Percentiles rank a stretch among this genome's conserved stretches.
phyloP scores from a whole-genome alignment of 2,329 filamentous ascomycete genomes.

The Aspergillus eucalypticola region DNA sequence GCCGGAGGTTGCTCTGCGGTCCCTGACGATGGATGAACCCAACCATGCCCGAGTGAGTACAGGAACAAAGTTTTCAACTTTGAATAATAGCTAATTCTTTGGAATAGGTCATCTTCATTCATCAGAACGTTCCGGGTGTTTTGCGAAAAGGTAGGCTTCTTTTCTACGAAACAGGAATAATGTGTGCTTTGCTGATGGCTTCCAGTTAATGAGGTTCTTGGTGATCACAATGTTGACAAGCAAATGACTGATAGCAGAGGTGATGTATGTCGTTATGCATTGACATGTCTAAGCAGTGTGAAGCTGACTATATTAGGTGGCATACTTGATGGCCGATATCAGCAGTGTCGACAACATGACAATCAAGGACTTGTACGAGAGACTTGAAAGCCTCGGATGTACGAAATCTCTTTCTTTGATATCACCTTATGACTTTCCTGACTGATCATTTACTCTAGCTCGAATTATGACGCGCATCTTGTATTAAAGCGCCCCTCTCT shows the following conservation, averaged over 20 bases:
- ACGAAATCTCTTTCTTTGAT: slow-evolving; percentile 42
- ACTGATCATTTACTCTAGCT: slow-evolving; percentile 29
- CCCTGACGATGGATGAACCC: slow-evolving; percentile 84
- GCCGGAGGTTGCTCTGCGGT: slow-evolving; percentile 89
- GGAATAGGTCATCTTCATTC: slow-evolving; percentile 83
- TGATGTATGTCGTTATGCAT: slow-evolving; percentile 60
- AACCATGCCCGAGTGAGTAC: slow-evolving; percentile 74
- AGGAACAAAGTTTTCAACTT: neutral
- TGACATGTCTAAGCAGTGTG: neutral
- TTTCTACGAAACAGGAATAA: neutral
- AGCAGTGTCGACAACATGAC: slow-evolving; percentile 78
- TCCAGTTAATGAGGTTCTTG: slow-evolving; percentile 87
- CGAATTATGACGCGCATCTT: slow-evolving; percentile 50
- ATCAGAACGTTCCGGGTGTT: slow-evolving; percentile 94
- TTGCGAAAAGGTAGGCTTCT: slow-evolving; percentile 67
- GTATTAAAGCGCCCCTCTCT: slow-evolving; percentile 33
- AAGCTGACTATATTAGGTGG: slow-evolving; percentile 57
- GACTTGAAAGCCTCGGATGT: slow-evolving; percentile 78
- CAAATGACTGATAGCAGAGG: slow-evolving; percentile 96
- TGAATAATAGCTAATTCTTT: neutral
- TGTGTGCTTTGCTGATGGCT: slow-evolving; percentile 17
- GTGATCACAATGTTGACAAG: slow-evolving; percentile 97
- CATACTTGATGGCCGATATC: slow-evolving; percentile 97
- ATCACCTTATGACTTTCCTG: slow-evolving; percentile 5
- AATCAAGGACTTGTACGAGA: slow-evolving; percentile 83